Evolutionary conservation across 768 basidiomycete species (phyloP).

Genomic region (Hydnomerulius pinastri): DNA sequence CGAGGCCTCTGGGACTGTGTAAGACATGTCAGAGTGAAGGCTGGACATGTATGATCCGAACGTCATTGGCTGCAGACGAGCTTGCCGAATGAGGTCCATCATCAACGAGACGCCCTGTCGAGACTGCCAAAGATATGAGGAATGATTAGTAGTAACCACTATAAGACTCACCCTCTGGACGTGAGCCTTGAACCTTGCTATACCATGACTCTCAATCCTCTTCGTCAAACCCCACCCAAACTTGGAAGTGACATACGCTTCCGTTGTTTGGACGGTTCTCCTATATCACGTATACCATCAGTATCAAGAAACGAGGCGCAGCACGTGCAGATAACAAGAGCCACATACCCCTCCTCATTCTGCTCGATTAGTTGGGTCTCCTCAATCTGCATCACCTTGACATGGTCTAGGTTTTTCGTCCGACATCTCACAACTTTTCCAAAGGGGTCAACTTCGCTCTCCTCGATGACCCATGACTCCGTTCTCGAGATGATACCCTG

Average conservation of each 20-base stretch:
- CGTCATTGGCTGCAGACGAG: slow-evolving; percentile 58
- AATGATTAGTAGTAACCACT: background rate
- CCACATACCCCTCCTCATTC: slow-evolving; percentile 64
- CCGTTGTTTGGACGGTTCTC: slow-evolving; percentile 82
- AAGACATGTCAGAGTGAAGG: slow-evolving; percentile 35
- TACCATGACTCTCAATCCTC: slow-evolving; percentile 82
- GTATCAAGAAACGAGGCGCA: background rate
- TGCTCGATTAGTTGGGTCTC: slow-evolving; percentile 78
- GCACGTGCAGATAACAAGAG: background rate
- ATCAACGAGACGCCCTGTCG: slow-evolving; percentile 87
- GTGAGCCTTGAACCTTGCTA: slow-evolving; percentile 84
- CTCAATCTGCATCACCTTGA: slow-evolving; percentile 91
- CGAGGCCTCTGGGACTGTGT: slow-evolving; percentile 23
- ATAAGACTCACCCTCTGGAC: slow-evolving; percentile 71
- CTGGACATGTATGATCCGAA: slow-evolving; percentile 39
- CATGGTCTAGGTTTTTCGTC: slow-evolving; percentile 91
- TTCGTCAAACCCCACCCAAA: slow-evolving; percentile 91
- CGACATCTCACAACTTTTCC: slow-evolving; percentile 74
- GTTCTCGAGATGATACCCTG: slow-evolving; percentile 79
- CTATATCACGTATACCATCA: slow-evolving; percentile 36
- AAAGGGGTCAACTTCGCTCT: slow-evolving; percentile 88
- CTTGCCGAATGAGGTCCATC: slow-evolving; percentile 75
- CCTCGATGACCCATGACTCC: slow-evolving; percentile 94
- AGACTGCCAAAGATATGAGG: slow-evolving; percentile 48
- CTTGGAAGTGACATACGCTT: slow-evolving; percentile 83